These are phyloP conservation scores for Emiliania huxleyi DNA, from an alignment of 78 protist species.

Conservation along the genomic window DNA sequence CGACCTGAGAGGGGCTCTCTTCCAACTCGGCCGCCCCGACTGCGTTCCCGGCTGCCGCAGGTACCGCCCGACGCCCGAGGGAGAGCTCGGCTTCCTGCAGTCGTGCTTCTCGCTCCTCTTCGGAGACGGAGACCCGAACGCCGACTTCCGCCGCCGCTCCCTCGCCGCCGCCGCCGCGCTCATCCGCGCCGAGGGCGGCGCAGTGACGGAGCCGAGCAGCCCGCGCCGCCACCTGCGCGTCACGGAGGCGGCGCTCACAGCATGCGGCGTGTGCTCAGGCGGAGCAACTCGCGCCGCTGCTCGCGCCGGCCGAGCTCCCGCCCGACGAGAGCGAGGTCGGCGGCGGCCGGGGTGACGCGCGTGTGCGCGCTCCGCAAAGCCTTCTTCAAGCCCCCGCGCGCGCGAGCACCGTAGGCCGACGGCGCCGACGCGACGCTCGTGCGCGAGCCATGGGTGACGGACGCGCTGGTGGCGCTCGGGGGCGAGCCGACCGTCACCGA, in stretches of 20 bases:
- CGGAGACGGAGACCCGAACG: slow-evolving; percentile 35
- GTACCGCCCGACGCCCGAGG: neutral
- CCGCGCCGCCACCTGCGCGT: too few relatives aligned
- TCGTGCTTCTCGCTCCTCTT: slow-evolving; percentile 32
- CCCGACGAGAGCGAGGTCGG: too few relatives aligned
- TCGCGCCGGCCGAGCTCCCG: neutral
- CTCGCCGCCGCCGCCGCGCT: neutral
- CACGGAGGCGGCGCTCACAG: too few relatives aligned
- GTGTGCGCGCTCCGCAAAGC: too few relatives aligned
- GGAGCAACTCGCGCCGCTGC: slow-evolving; percentile 26
- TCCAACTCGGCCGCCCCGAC: too few relatives aligned
- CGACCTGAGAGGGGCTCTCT: too few relatives aligned
- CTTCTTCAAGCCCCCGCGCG: too few relatives aligned
- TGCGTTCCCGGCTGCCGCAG: too few relatives aligned
- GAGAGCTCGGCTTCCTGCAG: neutral
- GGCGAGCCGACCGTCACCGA: slow-evolving; percentile 29
- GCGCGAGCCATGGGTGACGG: neutral
- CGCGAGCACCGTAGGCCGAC: too few relatives aligned
- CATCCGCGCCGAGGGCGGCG: slow-evolving; percentile 29
- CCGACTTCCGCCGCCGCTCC: neutral
- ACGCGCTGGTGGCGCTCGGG: neutral
- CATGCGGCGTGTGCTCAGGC: too few relatives aligned
- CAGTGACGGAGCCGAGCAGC: too few relatives aligned
- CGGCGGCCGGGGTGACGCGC: too few relatives aligned
- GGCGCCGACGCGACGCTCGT: neutral